Evolutionary conservation across 306 rosid species (phyloP), one percentile per base, ranked within the genome.

Genomic region (Pyrus bretschneideri): DNA sequence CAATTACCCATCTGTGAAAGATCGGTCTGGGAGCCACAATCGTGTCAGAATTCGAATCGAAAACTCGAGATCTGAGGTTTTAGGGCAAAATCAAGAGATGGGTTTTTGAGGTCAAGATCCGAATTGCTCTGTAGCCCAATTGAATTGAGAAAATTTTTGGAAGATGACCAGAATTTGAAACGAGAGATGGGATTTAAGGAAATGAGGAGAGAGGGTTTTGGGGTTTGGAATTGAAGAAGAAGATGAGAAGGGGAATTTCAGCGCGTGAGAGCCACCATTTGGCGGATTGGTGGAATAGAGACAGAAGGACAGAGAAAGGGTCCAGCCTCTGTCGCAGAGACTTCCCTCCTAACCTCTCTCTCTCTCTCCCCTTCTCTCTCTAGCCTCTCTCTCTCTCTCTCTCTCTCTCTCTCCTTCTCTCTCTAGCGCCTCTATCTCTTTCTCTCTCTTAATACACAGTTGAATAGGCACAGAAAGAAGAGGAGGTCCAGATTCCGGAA

Each of bases 1-100:
- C 97, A 92, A 68, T 90, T 95, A 23, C 98, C 98, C 98, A 95
- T 94, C 76, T 62, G 55, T 69, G 3, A 66, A 40, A 44, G 12
- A 49, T 21, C 29, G 46, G 11, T 21, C 38, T 12, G 21, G 25
- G n/a, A 49, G 9, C 33, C 52, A 30, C 54, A 70, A 27, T 66
- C 66, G 62, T 42, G 27, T 30, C 29, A 27, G 69, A 62, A 64
- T 49, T 45, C 31, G 67, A 27, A 62, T 15, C 1, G 9, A 29
- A 18, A 19, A 25, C 33, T 27, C 19, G 55, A 71, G 33, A 72
- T 62, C 57, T 42, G 27, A 59, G n/a, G 38, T 61, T 45, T 44
- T 3, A 9, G 55, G 52, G n/a, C 10, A 11, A 52, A 71, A 44
- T 3, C 40, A 29, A 12, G 55, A 45, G 22, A 67, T 12, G 57